These are phyloP conservation scores for Agaricus sinodeliciosus DNA, from an alignment of 768 basidiomycete genomes.

Conservation along the genomic window DNA sequence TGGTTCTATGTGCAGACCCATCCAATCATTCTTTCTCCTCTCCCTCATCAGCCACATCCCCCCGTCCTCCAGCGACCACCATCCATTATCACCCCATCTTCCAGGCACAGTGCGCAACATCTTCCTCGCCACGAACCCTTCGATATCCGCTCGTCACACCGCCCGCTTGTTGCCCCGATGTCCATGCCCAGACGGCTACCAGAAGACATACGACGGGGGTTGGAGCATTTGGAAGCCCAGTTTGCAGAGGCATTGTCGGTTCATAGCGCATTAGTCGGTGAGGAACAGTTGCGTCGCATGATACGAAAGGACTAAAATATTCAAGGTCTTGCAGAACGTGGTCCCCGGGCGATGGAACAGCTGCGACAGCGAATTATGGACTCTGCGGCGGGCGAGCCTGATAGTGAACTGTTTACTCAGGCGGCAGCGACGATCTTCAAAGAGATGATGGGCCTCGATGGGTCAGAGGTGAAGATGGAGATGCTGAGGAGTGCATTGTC, in stretches of 20 bases:
- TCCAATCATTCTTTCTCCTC: constrained; percentile 3
- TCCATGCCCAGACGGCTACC: constrained; percentile 4
- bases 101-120: background rate
- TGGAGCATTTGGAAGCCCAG: constrained; percentile 8
- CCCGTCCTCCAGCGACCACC: background rate
- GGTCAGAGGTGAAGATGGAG: constrained; percentile 8
- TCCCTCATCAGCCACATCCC: constrained; percentile 2
- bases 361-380: constrained; percentile 3
- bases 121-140: background rate
- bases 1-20: constrained; percentile 1
- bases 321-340: constrained; percentile 6
- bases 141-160: background rate
- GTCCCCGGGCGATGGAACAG: constrained; percentile 6
- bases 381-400: background rate
- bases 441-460: constrained; percentile 7
- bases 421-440: constrained; percentile 9
- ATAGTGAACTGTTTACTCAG: constrained; percentile 4
- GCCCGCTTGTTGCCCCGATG: background rate
- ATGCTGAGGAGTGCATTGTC: constrained; percentile 4
- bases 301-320: background rate
- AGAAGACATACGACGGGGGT: constrained; percentile 5
- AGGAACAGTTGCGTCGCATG: background rate
- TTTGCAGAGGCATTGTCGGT: constrained; percentile 9
- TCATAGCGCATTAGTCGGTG: constrained; percentile 8
- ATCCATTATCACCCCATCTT: background rate